Evolutionary conservation across 441 rosid genomes (phyloP), one percentile per base, ranked within the genome.

Genomic region (Viola pubescens): DNA sequence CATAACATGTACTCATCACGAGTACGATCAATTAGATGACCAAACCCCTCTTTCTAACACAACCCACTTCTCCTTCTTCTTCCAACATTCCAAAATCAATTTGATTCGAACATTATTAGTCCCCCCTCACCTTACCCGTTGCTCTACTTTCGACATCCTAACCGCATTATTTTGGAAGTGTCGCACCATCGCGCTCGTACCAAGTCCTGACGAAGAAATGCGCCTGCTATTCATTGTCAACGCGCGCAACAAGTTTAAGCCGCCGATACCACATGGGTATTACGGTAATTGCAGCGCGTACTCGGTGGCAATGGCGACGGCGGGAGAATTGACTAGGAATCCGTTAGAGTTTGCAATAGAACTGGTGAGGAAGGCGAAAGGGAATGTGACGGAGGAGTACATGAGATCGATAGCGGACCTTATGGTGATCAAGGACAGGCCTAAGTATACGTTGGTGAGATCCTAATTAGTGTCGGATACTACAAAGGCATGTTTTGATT

Each of bases 161-260:
- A 69, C 85, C 0, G 83, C 94, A 16, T 81, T 72, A 50, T 54
- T 86, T 7, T 86, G 90, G 90, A 80, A 73, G 7, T 79, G 80
- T 51, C 83, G 88, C 0, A 80, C 85, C 0, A 19, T 63, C 2
- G 81, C 94, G 0, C 58, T 84, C 52, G 70, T 54, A 11, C 80
- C 75, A 3, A 72, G 76, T 37, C 80, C 82, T 0, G 9, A 58
- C 4, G 71, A 78, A 13, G 79, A 72, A 51, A 77, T 82, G 77
- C 76, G 86, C 4, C 16, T 86, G 11, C 52, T 71, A 0, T 75
- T 68, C 66, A 4, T 66, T 9, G 63, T 62, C 6, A 79, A 76
- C 53, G 59, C 74, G 0, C 82, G 83, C 5, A n/a, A 61, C 6
- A 79, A 69, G 16, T 48, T 79, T 16, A 47, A 71, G 39, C 81